Conservation (phyloP, 2,329 filamentous ascomycete species). For the Ophiocordyceps camponoti-leonardi region DNA sequence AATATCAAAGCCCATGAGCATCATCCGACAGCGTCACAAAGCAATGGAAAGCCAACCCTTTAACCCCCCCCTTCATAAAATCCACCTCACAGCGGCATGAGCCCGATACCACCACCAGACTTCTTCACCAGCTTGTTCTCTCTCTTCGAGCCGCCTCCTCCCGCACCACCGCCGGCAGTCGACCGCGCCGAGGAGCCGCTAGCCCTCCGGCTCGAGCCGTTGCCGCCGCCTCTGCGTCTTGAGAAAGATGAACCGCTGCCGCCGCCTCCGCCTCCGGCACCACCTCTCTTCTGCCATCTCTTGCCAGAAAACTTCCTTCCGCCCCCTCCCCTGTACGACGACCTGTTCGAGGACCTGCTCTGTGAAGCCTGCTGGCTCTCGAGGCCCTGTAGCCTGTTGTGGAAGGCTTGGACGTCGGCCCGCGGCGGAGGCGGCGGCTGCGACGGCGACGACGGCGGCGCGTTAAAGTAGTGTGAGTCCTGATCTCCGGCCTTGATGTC, state of each 20-base stretch:
- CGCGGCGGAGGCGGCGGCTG: not conserved
- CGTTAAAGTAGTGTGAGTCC: slow-evolving; percentile 30
- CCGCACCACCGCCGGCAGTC: slow-evolving; percentile 4
- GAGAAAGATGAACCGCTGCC: slow-evolving; percentile 6
- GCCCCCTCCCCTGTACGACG: slow-evolving; percentile 9
- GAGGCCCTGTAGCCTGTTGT: slow-evolving; percentile 13
- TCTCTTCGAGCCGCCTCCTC: slow-evolving; percentile 8
- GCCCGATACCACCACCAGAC: slow-evolving; percentile 16
- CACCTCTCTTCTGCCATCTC: slow-evolving; percentile 12
- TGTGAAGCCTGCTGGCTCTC: slow-evolving; percentile 8
- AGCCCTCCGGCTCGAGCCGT: slow-evolving; percentile 9
- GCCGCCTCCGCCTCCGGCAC: slow-evolving; percentile 9
- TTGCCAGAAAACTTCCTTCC: slow-evolving; percentile 12
- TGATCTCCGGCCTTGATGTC: not conserved
- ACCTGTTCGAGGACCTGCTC: slow-evolving; percentile 7
- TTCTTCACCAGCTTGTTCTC: slow-evolving; percentile 16
- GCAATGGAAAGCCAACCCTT: too few species aligned
- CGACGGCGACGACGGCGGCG: too few species aligned
- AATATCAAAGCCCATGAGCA: too few species aligned
- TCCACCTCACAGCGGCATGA: slow-evolving; percentile 21
- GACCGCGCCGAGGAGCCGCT: slow-evolving; percentile 11
- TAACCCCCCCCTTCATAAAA: too few species aligned
- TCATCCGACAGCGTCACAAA: too few species aligned
- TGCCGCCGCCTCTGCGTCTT: slow-evolving; percentile 13
- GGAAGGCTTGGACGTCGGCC: slow-evolving; percentile 16